A percentile compares a stretch with the other conserved stretches of the same genome.
Conservation (phyloP, 2,329 filamentous ascomycete species). For the Fusarium sp. region DNA sequence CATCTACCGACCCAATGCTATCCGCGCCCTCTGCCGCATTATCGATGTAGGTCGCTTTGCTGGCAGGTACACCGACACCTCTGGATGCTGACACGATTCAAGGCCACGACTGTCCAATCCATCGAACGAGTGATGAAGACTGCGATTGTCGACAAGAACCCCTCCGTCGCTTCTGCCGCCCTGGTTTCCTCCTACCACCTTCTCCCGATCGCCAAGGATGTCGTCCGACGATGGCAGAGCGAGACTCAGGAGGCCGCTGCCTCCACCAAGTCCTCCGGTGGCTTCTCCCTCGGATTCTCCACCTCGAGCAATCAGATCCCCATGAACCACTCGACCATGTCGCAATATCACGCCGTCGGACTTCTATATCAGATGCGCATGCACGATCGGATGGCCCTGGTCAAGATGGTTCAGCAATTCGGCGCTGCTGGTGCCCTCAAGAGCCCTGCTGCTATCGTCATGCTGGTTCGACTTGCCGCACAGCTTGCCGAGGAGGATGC, state of each 20-base stretch:
- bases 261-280: conserved; percentile 85
- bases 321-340: conserved; percentile 96
- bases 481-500: conserved; percentile 94
- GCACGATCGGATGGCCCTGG: conserved; percentile 96
- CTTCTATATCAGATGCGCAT: conserved; percentile 97
- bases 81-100: conserved; percentile 45
- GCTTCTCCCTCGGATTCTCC: conserved; percentile 93
- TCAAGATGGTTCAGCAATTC: conserved; percentile 99
- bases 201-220: conserved; percentile 92
- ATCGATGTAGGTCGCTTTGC: conserved; percentile 77
- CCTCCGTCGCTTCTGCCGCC: conserved; percentile 94
- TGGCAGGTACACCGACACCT: conserved; percentile 31
- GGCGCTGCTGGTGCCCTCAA: conserved; percentile 91
- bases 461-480: conserved; percentile 91
- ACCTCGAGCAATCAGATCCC: conserved; percentile 77
- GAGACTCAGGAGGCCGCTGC: conserved; percentile 97
- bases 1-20: conserved; percentile 94
- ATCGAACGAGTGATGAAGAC: conserved; percentile 99
- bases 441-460: conserved; percentile 90
- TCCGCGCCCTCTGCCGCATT: conserved; percentile 93
- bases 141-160: conserved; percentile 98
- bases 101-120: conserved; percentile 95
- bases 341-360: conserved; percentile 98
- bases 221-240: conserved; percentile 97
- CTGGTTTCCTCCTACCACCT: conserved; percentile 98